Evolutionary conservation across 2,329 filamentous ascomycete species (phyloP).

Genomic region (Penicillium expansum): DNA sequence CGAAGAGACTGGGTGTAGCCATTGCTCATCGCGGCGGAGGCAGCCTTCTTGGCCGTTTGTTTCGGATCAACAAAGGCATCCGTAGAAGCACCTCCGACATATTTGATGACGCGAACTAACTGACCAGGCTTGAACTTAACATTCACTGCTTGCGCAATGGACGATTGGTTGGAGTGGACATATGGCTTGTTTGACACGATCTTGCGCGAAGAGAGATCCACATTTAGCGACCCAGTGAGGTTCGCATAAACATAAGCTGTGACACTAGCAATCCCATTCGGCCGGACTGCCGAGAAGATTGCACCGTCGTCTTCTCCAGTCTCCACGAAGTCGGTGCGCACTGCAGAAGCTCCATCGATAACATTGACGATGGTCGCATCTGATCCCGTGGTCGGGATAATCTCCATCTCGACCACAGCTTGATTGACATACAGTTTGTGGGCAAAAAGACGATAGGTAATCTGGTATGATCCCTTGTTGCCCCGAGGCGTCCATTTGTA

Average conservation of each 20-base stretch:
- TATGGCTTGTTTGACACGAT: slow-evolving; percentile 48
- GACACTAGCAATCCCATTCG: slow-evolving; percentile 60
- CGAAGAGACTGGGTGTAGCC: slow-evolving; percentile 57
- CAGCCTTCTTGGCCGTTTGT: slow-evolving; percentile 55
- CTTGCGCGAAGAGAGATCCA: slow-evolving; percentile 44
- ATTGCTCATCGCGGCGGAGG: slow-evolving; percentile 46
- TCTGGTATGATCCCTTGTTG: slow-evolving; percentile 50
- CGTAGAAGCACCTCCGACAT: slow-evolving; percentile 64
- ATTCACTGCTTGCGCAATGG: slow-evolving; percentile 60
- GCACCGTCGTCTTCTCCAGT: slow-evolving; percentile 56
- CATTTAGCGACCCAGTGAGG: slow-evolving; percentile 39
- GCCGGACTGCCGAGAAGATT: slow-evolving; percentile 65
- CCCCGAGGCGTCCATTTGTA: slow-evolving; percentile 63
- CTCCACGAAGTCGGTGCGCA: slow-evolving; percentile 58
- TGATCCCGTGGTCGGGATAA: slow-evolving; percentile 54
- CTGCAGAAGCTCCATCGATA: slow-evolving; percentile 66
- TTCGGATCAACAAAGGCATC: slow-evolving; percentile 64
- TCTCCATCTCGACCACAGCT: slow-evolving; percentile 58
- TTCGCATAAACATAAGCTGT: slow-evolving; percentile 58
- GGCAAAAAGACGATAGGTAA: slow-evolving; percentile 65
- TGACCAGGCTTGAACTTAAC: slow-evolving; percentile 54
- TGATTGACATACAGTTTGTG: slow-evolving; percentile 63
- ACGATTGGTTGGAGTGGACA: slow-evolving; percentile 58
- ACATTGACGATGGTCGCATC: slow-evolving; percentile 64
- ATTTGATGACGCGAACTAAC: slow-evolving; percentile 61